Percentiles rank a stretch among this genome's conserved stretches.
phyloP scores from a whole-genome alignment of 176 grass and related monocot species.

The Stipa capillata region DNA sequence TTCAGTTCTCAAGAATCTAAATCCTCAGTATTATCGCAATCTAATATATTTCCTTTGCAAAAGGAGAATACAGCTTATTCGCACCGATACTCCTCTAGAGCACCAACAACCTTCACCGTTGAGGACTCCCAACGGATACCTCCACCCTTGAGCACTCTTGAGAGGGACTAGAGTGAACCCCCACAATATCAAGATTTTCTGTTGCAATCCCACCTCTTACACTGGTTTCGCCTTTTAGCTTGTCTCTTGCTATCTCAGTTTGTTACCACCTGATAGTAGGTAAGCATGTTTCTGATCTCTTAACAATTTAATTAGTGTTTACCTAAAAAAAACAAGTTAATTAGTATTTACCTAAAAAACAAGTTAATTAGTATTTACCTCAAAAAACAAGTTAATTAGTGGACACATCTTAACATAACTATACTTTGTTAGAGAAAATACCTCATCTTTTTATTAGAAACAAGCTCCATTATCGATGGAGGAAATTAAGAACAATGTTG shows the following conservation, averaged over 20 bases:
- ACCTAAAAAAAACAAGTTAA: no score
- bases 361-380: no score
- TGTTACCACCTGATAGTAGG: conserved; percentile 3
- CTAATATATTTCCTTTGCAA: neutral
- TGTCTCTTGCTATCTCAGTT: conserved; percentile 6
- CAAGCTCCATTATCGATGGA: neutral
- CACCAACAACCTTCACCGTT: neutral
- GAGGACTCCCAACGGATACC: neutral
- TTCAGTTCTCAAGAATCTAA: neutral
- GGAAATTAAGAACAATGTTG: neutral
- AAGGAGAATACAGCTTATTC: neutral
- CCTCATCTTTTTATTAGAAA: neutral
- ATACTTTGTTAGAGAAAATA: conserved; percentile 9
- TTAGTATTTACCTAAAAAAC: no score
- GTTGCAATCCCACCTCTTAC: neutral
- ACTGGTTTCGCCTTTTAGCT: neutral
- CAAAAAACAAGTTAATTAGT: neutral
- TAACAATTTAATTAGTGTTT: neutral
- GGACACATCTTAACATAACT: neutral
- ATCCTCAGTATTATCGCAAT: neutral
- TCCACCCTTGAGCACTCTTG: neutral
- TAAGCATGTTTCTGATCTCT: neutral
- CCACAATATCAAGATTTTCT: neutral
- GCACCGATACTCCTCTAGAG: neutral
- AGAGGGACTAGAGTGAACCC: neutral